Conservation (phyloP, 1,284 basidiomycete species). For the Ceratobasidium sp. region DNA sequence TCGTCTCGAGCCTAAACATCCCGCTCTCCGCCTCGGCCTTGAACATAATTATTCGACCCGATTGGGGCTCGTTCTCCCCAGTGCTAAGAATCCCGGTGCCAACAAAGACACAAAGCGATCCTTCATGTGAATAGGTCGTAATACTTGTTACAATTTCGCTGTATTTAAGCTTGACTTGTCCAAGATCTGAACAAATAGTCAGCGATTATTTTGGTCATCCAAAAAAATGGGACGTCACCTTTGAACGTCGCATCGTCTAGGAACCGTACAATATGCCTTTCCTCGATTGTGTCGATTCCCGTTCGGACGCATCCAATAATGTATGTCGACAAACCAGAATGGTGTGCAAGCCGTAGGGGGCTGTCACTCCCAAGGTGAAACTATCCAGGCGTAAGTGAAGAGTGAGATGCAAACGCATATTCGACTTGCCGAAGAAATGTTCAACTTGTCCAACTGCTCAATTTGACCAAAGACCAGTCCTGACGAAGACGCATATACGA, state of each 20-base stretch:
- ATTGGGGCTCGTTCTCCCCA: slow-evolving; percentile 45
- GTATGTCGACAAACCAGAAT: slow-evolving; percentile 61
- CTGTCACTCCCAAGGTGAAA: slow-evolving; percentile 70
- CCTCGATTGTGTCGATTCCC: slow-evolving; percentile 59
- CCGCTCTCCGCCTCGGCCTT: slow-evolving; percentile 42
- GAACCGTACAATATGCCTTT: slow-evolving; percentile 58
- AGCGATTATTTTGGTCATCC: not conserved
- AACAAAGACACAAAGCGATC: not conserved
- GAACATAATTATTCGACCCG: slow-evolving; percentile 47
- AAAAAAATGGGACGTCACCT: slow-evolving; percentile 58
- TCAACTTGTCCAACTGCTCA: slow-evolving; percentile 37
- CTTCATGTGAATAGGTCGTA: not conserved
- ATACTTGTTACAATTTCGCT: slow-evolving; percentile 8
- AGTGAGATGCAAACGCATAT: not conserved
- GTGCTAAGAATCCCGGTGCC: slow-evolving; percentile 34
- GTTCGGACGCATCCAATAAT: slow-evolving; percentile 66
- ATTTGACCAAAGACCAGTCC: slow-evolving; percentile 32
- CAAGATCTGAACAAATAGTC: slow-evolving; percentile 1
- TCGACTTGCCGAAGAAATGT: slow-evolving; percentile 25
- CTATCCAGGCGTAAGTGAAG: slow-evolving; percentile 51
- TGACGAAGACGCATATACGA: slow-evolving; percentile 13
- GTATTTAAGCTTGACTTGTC: not conserved
- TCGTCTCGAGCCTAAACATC: slow-evolving; percentile 41
- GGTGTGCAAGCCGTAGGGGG: slow-evolving; percentile 67
- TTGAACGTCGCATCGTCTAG: slow-evolving; percentile 70